Evolutionary conservation across 73 alveolate genomes (phyloP), one percentile per base, ranked within the genome.

Genomic region (Paramecium octaurelia): DNA sequence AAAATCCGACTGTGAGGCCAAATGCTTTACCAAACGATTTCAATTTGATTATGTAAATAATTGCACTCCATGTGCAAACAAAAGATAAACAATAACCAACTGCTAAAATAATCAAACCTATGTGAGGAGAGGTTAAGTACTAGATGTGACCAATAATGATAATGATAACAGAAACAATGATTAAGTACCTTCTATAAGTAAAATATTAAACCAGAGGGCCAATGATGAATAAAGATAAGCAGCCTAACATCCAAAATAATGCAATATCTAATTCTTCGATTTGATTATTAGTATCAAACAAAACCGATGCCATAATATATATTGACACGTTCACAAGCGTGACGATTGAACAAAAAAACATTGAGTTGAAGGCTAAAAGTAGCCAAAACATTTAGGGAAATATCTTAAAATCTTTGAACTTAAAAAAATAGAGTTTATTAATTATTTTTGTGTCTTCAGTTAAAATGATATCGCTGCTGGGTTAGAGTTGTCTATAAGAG

Each of bases 191-290:
- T 73, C 87, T 73, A 73, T 73, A 40, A 2, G 60, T 40, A 38
- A 73, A 73, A 73, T 73, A 73, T 4, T 73, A 12, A 20, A 73
- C 87, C 46, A 73, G 35, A 34, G 87, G 87, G n/a, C 87, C 87
- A 36, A 73, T 73, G 14, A 73, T 34, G 14, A 73, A 36, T 4
- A 73, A 38, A 0, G 87, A 73, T 40, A 73, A 36, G 18, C 87
- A 73, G 2, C 87, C 87, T 35, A 73, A 12, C 87, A 73, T 73
- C 87, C 87, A 73, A 73, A 73, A 73, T 73, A 73, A 73, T 35
- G 87, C 87, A 16, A 73, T 73, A 38, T 73, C 87, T 29, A 73
- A 12, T 18, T 36, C 57, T 7, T 73, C 59, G 14, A 73, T 36
- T 73, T 73, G 35, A 73, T 73, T 73, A 73, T 73, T 43, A 4